Base-by-base conservation (phyloP, 2,329 filamentous ascomycete species). In the Coniochaeta sp. region DNA sequence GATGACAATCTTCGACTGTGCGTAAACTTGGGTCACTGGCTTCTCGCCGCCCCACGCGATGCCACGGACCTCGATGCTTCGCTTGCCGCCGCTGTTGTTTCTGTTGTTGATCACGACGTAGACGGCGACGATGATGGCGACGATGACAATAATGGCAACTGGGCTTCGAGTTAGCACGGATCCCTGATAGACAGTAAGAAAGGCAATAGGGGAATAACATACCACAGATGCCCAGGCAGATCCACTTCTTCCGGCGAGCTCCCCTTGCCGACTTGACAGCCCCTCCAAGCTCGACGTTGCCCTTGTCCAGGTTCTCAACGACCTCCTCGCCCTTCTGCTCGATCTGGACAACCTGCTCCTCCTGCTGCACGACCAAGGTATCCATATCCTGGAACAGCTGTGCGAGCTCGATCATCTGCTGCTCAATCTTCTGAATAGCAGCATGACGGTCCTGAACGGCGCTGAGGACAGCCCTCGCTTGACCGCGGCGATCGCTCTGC, bases 191-290 rank as follows among this genome's bases (percentile, higher is more conserved):
- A 38, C 4, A 57, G 26, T 19, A 57, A 22, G 31, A 24, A 17
- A 12, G 6, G 33, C 31, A 11, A 57, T 16, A 14, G 31, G 31
- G 31, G 14, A 33, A 38, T 17, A n/a, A 75, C 82, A 67, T 78
- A 85, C 82, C 77, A 67, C 81, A 77, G 69, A 97, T 91, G 69
- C 88, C 87, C 67, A 96, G 77, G 80, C 92, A 96, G 73, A 90
- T 93, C 93, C 92, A 97, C 89, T 97, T 97, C 91, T 96, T 96
- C 79, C 87, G 90, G 67, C 90, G 84, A 58, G 89, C 90, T 67
- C 86, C 84, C 72, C 89, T 82, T 9, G 93, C 93, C 67, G 90
- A 96, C 63, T 83, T 81, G 64, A 96, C 89, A 14, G 93, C 93
- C n/a, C 83, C 84, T 43, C 82, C 86, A 62, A 98, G 89, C 74